A percentile compares a stretch with the other conserved stretches of the same genome.
Evolutionary conservation across 106 monocot species (phyloP).

Genomic region (Allium fistulosum): DNA sequence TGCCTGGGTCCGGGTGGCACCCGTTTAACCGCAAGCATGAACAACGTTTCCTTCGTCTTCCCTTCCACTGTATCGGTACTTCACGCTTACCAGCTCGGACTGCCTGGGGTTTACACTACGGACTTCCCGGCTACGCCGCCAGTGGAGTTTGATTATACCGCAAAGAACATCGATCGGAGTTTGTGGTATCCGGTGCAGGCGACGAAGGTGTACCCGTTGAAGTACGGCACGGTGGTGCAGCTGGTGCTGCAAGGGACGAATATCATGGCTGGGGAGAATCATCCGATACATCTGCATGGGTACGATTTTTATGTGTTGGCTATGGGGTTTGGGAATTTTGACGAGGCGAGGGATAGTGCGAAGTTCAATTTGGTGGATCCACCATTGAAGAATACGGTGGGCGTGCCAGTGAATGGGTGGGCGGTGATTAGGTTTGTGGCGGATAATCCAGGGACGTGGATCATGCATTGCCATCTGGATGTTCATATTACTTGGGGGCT

Average conservation of each 20-base stretch:
- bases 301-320: slow-evolving; percentile 61
- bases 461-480: slow-evolving; percentile 77
- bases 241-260: slow-evolving; percentile 63
- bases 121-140: slow-evolving; percentile 53
- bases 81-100: slow-evolving; percentile 31
- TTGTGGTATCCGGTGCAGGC: slow-evolving; percentile 35
- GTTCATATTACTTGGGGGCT: slow-evolving; percentile 59
- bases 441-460: slow-evolving; percentile 64
- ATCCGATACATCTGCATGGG: slow-evolving; percentile 70
- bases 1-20: slow-evolving; percentile 39
- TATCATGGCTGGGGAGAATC: slow-evolving; percentile 43
- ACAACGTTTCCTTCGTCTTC: slow-evolving; percentile 53
- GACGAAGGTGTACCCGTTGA: slow-evolving; percentile 29
- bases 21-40: slow-evolving; percentile 53
- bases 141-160: slow-evolving; percentile 43
- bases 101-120: slow-evolving; percentile 44
- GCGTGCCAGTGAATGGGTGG: slow-evolving; percentile 70
- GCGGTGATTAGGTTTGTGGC: slow-evolving; percentile 55
- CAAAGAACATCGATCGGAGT: slow-evolving; percentile 20
- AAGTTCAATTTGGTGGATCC: slow-evolving; percentile 69
- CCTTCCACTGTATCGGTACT: slow-evolving; percentile 38
- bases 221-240: slow-evolving; percentile 42
- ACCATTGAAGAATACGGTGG: slow-evolving; percentile 47
- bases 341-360: slow-evolving; percentile 21
- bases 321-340: slow-evolving; percentile 47